Base-by-base conservation (phyloP, 805 yeast genomes). In the Trichomonascus vanleenenianus region DNA sequence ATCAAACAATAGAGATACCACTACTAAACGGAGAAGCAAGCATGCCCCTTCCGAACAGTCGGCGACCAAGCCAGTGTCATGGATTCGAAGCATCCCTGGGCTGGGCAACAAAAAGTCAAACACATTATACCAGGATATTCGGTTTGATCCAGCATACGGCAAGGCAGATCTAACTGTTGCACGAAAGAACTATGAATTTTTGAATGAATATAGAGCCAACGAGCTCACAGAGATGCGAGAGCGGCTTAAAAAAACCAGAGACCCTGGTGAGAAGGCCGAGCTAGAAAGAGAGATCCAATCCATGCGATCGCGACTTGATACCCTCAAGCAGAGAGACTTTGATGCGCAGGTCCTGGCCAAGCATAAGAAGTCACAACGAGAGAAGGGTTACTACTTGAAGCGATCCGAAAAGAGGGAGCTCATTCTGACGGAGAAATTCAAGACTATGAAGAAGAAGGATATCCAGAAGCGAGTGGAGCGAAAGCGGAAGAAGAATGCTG, bases 101-200 rank as follows among this genome's bases (percentile, higher is more conserved):
- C 62, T 62, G 12, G 39, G 36, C 19, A 50, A 51, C 27, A 53
- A 43, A 27, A 43, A 47, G 20, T 62, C 52, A 60, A 65, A 62
- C 12, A 69, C 68, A 12, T 64, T 82, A 25, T 81, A 83, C 60
- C 74, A 77, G 41, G 98, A 93, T 66, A 82, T 94, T 30, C 73
- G 98, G 54, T 93, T 93, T 61, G 96, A 93, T 63, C 75, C 91
- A 2, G 88, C 96, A 0, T 78, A 79, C 51, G 97, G 97, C 47
- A 83, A 79, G 55, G 85, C 93, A 1, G 91, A 89, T 60, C 65
- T 76, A 48, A 67, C 71, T 30, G 71, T 73, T 48, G 75, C 85
- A 14, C 72, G 97, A 49, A 76, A 79, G 56, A 81, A 91, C 57
- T 93, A 93, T 66, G 74, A 78, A 38, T 93, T 93, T 59, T 66